A percentile compares a stretch with the other conserved stretches of the same genome.
Conservation (phyloP, 345 rosid genomes). For the Gossypium australe region DNA sequence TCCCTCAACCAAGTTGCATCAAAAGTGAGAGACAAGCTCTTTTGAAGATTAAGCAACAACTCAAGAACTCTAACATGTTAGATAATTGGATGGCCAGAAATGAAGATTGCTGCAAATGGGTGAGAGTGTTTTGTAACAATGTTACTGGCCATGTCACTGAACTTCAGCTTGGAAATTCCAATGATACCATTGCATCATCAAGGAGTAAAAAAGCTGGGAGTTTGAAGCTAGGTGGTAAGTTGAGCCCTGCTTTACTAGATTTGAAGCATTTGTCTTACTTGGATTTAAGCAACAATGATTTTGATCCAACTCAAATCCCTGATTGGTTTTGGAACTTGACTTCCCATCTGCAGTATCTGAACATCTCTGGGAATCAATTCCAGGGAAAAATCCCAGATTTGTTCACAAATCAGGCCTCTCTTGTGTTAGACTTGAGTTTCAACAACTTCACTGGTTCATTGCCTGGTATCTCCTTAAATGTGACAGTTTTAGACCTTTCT, state of each 20-base stretch:
- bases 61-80: neutral
- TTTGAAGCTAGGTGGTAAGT: neutral
- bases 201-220: too few species aligned
- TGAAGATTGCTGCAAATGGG: constrained; percentile 1
- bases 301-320: neutral
- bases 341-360: neutral
- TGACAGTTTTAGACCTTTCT: constrained; percentile 18
- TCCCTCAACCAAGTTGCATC: neutral
- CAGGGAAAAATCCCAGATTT: constrained; percentile 22
- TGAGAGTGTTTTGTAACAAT: neutral
- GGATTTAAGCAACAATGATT: constrained; percentile 1
- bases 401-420: neutral
- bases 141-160: neutral
- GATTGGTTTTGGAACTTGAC: constrained; percentile 13
- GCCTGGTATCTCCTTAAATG: constrained; percentile 11
- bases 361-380: constrained; percentile 22
- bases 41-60: neutral
- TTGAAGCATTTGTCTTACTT: neutral
- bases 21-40: neutral
- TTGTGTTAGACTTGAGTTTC: constrained; percentile 23
- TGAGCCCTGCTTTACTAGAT: constrained; percentile 7
- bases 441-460: constrained; percentile 21
- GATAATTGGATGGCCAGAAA: neutral
- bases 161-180: neutral
- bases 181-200: neutral